A percentile compares a stretch with the other conserved stretches of the same genome.
phyloP scores from a whole-genome alignment of 2,329 filamentous ascomycete species.

The Stemphylium vesicarium region DNA sequence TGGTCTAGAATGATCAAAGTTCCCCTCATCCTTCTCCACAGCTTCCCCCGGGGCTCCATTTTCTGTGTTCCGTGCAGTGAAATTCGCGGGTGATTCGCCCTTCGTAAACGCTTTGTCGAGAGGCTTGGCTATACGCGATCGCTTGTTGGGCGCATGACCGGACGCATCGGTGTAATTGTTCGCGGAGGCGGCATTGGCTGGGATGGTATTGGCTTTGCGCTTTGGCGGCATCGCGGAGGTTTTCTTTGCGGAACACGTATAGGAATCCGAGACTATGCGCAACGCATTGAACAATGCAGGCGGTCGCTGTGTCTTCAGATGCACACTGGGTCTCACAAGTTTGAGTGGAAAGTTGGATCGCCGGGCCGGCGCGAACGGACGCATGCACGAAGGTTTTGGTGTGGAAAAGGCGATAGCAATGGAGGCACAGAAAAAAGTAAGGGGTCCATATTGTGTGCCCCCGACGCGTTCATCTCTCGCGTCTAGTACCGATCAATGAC shows the following conservation, averaged over 20 bases:
- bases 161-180: slow-evolving; percentile 43
- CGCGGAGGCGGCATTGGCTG: slow-evolving; percentile 38
- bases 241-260: not conserved
- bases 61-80: slow-evolving; percentile 20
- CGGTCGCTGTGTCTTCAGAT: not conserved
- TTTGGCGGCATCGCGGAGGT: slow-evolving; percentile 27
- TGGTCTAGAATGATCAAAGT: slow-evolving; percentile 47
- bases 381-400: not conserved
- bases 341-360: not conserved
- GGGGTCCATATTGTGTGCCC: not conserved
- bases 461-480: slow-evolving; percentile 23
- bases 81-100: slow-evolving; percentile 4
- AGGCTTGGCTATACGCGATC: slow-evolving; percentile 43
- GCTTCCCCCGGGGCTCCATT: slow-evolving; percentile 26
- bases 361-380: not conserved
- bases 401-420: not conserved
- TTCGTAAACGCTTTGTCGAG: slow-evolving; percentile 33
- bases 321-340: not conserved
- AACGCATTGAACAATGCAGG: not conserved
- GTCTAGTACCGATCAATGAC: slow-evolving; percentile 38
- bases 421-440: not conserved
- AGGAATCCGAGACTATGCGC: too few species aligned
- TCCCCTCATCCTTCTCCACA: slow-evolving; percentile 9
- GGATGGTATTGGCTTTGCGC: slow-evolving; percentile 34
- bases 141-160: slow-evolving; percentile 46